Evolutionary conservation across 2,329 filamentous ascomycete genomes (phyloP), one percentile per base, ranked within the genome.

Genomic region (Parasarocladium wereldwijsianum): DNA sequence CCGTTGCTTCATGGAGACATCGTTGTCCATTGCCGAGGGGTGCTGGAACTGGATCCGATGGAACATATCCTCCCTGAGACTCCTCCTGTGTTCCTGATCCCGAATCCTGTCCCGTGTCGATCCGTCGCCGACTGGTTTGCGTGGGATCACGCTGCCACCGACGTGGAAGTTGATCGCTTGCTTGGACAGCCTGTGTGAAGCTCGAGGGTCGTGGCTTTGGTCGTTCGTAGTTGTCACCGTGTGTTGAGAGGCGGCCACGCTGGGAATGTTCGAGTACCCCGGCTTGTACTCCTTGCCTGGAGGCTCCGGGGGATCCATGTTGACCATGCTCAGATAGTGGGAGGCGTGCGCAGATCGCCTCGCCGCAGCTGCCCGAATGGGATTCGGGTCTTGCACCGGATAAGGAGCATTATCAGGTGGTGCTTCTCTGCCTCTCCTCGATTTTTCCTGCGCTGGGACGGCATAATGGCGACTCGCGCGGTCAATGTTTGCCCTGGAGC

Each of bases 221-320:
- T 58, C 57, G 11, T 57, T 51, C 2, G 64, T 68, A 1, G 67
- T 61, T 0, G 69, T 73, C 24, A 57, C 50, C 8, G 59, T 50
- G 40, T 73, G 74, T 34, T 71, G 66, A 9, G 57, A 43, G 2
- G 68, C 67, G 1, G 69, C 69, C 20, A 64, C 56, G 31, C 57
- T 54, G 10, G 70, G 70, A 3, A 70, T 47, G 39, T 73, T 62
- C 20, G 53, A 62, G 37, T 69, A 63, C 12, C 26, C 21, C 20
- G 24, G 6, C 4, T 30, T 34, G 8, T 40, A 38, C 26, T 44
- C 35, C 26, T 37, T 37, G 19, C 40, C 28, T 14, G 20, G 31
- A 8, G 32, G 17, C n/a, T 40, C 36, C 12, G 13, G 28, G 8
- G 20, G 20, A 17, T 8, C 14, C n/a, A n/a, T n/a, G n/a, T n/a